A percentile compares a stretch with the other conserved stretches of the same genome.
phyloP scores from a whole-genome alignment of 78 protist species.

The Dictyostelium firmibasis region DNA sequence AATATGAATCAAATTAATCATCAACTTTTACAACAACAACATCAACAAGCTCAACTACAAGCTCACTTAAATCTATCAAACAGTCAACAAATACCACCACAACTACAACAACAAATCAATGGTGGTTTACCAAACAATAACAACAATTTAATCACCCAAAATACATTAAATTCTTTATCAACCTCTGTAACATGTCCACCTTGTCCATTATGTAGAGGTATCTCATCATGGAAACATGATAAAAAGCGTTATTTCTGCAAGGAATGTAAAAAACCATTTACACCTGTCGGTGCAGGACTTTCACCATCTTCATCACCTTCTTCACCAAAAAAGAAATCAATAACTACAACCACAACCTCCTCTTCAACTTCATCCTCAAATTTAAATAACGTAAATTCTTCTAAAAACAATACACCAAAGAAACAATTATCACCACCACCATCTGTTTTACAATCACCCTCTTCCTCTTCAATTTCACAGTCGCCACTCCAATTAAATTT shows the following conservation, averaged over 20 bases:
- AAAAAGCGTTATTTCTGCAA: constrained; percentile 78
- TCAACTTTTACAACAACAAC: constrained; percentile 22
- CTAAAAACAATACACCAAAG: background rate
- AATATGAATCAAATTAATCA: background rate
- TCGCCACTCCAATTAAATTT: constrained; percentile 14
- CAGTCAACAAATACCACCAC: constrained; percentile 29
- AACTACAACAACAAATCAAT: background rate
- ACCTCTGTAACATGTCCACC: background rate
- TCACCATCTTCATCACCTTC: background rate
- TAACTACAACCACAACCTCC: background rate
- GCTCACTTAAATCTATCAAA: background rate
- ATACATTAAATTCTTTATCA: background rate
- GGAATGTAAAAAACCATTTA: constrained; percentile 74
- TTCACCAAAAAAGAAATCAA: background rate
- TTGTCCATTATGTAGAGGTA: constrained; percentile 43
- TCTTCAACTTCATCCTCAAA: background rate
- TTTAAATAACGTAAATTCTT: background rate
- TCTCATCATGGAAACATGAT: constrained; percentile 75
- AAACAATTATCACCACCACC: constrained; percentile 23
- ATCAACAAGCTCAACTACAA: background rate
- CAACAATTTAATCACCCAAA: background rate
- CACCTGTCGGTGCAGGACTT: constrained; percentile 11
- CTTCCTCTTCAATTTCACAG: background rate
- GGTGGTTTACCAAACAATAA: background rate
- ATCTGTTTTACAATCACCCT: background rate